Evolutionary conservation across 2,329 filamentous ascomycete genomes (phyloP).

Genomic region (Xylaria sp.): DNA sequence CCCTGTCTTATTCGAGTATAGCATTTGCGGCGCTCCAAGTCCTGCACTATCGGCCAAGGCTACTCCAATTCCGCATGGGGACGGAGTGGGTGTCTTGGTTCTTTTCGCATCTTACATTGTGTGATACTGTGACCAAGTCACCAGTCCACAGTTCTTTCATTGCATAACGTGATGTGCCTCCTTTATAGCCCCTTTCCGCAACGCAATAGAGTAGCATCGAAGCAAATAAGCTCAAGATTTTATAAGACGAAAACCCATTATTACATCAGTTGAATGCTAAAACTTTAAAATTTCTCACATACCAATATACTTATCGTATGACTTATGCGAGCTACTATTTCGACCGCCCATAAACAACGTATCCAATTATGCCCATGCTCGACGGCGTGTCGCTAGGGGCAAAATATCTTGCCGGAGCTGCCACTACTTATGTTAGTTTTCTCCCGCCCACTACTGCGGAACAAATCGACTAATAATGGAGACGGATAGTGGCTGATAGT

Average conservation of each 20-base stretch:
- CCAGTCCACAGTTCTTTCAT: neutral
- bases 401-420: conserved; percentile 23
- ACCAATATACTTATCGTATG: too few species aligned
- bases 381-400: conserved; percentile 14
- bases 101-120: neutral
- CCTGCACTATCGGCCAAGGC: neutral
- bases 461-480: conserved; percentile 16
- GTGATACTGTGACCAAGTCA: conserved; percentile 3
- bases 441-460: neutral
- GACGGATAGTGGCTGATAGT: conserved; percentile 32
- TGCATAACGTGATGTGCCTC: conserved; percentile 8
- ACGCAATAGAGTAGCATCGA: neutral
- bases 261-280: too few species aligned
- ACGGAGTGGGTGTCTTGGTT: conserved; percentile 8
- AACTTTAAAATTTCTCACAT: too few species aligned
- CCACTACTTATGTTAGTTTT: conserved; percentile 31
- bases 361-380: conserved; percentile 18
- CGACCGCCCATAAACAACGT: neutral
- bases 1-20: neutral
- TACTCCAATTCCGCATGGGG: neutral
- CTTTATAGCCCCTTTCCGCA: neutral
- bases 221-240: neutral
- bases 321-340: neutral
- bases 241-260: too few species aligned
- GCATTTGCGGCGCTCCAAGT: neutral